Evolutionary conservation across 2,329 filamentous ascomycete species (phyloP).

Genomic region (Fulvia fulva): DNA sequence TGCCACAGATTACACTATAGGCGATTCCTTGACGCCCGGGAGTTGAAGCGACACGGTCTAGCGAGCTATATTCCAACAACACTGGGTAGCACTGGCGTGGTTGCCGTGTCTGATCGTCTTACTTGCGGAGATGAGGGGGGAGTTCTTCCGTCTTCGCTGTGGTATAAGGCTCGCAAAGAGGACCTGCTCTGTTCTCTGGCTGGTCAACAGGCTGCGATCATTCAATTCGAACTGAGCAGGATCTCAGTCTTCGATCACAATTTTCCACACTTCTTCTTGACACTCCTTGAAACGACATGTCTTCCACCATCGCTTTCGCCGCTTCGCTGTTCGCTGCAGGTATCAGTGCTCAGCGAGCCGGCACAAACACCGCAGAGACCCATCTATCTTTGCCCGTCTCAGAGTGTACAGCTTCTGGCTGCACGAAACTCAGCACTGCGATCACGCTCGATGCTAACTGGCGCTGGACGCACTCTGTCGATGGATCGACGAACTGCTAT

Average conservation of each 20-base stretch:
- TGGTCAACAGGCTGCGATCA: background rate
- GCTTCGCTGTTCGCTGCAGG: background rate
- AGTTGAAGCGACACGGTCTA: background rate
- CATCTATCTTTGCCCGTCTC: constrained; percentile 37
- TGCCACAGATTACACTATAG: background rate
- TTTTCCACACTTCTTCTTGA: no score
- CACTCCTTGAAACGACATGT: background rate
- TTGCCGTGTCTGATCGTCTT: background rate
- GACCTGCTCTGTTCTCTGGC: background rate
- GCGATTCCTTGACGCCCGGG: background rate
- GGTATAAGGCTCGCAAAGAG: background rate
- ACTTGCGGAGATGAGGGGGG: background rate
- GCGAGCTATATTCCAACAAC: background rate
- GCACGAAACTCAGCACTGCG: constrained; percentile 34
- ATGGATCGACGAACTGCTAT: constrained; percentile 49
- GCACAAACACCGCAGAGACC: constrained; percentile 38
- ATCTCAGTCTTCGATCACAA: background rate
- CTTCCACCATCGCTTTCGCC: background rate
- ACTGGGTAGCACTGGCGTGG: background rate
- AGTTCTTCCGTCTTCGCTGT: background rate
- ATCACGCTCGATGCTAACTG: constrained; percentile 48
- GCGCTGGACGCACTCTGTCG: constrained; percentile 47
- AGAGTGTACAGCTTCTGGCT: constrained; percentile 39
- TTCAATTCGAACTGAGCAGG: background rate
- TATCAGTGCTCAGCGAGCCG: constrained; percentile 36